Percentiles rank a stretch among this genome's conserved stretches.
phyloP scores from a whole-genome alignment of 179 eudicot species.

The Pouteria campechiana region DNA sequence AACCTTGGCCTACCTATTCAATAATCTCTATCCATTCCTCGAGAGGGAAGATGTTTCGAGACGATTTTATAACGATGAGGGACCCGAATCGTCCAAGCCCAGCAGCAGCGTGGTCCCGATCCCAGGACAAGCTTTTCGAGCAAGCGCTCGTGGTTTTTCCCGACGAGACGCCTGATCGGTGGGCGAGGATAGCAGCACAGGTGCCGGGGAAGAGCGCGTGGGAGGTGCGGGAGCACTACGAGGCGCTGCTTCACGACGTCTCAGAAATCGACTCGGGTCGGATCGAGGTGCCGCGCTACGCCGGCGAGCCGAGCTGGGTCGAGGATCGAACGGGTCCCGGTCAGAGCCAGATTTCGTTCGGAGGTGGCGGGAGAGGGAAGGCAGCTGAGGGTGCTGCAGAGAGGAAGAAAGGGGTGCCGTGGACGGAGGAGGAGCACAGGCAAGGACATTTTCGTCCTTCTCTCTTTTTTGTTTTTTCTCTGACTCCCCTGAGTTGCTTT shows the following conservation, averaged over 20 bases:
- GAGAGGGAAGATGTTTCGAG: too few species aligned
- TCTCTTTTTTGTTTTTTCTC: background rate
- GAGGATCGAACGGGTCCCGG: constrained; percentile 18
- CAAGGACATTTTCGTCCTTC: constrained; percentile 5
- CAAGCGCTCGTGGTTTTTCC: constrained; percentile 45
- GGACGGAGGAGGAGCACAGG: constrained; percentile 99
- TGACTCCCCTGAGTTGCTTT: background rate
- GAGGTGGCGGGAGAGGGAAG: constrained; percentile 12
- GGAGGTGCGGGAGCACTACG: constrained; percentile 51
- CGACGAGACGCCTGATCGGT: constrained; percentile 29
- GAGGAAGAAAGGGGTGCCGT: constrained; percentile 90
- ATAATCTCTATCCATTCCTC: too few species aligned
- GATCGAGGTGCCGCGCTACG: constrained; percentile 57
- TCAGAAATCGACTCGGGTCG: constrained; percentile 70
- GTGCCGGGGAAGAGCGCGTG: constrained; percentile 54
- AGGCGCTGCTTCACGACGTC: constrained; percentile 54
- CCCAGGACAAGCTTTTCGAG: constrained; percentile 80
- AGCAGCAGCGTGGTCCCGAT: constrained; percentile 34
- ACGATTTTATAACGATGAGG: too few species aligned
- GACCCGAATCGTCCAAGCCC: too few species aligned
- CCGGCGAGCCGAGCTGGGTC: constrained; percentile 31
- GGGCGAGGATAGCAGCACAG: constrained; percentile 49
- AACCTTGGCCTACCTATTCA: too few species aligned
- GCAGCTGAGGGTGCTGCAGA: constrained; percentile 52
- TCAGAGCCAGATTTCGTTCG: constrained; percentile 53